phyloP scores from a whole-genome alignment of 2,329 filamentous ascomycete species.

The Aspergillus sp. region DNA sequence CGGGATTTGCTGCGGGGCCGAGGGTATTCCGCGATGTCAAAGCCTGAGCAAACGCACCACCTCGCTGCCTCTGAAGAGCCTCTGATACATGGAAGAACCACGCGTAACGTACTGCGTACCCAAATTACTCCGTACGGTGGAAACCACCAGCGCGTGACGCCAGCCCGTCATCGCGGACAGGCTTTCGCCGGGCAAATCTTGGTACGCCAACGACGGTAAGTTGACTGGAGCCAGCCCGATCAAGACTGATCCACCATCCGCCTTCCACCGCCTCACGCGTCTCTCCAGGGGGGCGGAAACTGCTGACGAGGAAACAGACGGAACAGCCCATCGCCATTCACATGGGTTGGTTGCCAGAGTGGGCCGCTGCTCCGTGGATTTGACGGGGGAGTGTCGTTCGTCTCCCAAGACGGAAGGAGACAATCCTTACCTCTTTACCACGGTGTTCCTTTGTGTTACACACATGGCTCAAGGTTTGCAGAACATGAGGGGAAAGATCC shows the following conservation, averaged over 20 bases:
- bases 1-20: too few relatives aligned
- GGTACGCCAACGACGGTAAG: slow-evolving; percentile 19
- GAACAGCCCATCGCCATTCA: neutral
- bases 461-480: neutral
- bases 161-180: slow-evolving; percentile 7
- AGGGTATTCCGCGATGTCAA: too few relatives aligned
- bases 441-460: neutral
- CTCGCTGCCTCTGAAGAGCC: too few relatives aligned
- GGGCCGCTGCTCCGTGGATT: neutral
- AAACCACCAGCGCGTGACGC: too few relatives aligned
- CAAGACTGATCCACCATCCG: slow-evolving; percentile 4
- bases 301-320: neutral
- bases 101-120: too few relatives aligned
- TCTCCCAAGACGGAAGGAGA: slow-evolving; percentile 9
- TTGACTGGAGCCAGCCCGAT: slow-evolving; percentile 10
- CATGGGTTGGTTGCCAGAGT: too few relatives aligned
- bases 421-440: neutral
- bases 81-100: too few relatives aligned
- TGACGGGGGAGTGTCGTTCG: neutral
- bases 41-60: too few relatives aligned
- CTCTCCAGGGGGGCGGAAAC: slow-evolving; percentile 5
- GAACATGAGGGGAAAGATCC: neutral
- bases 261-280: slow-evolving; percentile 10
- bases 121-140: too few relatives aligned
- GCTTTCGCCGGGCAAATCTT: slow-evolving; percentile 20